Evolutionary conservation across 1,139 yeast species (phyloP), one percentile per base, ranked within the genome.

Genomic region (Kodamaea sp.): DNA sequence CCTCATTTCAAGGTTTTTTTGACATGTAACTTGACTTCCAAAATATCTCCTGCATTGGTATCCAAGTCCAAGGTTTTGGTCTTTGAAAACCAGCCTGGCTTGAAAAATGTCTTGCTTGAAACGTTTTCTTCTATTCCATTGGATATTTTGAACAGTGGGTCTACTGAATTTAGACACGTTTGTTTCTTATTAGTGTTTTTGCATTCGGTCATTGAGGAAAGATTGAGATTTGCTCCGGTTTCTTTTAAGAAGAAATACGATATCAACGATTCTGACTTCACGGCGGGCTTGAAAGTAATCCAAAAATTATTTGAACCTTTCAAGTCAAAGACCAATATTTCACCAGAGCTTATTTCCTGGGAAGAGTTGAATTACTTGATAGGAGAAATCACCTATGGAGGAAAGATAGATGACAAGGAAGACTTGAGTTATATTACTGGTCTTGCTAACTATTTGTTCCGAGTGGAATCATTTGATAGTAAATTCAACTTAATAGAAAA

Each of bases 181-280:
- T 69, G 63, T 40, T 76, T 83, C 48, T 53, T 83, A 18, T 51
- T 84, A 9, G 66, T 78, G 0, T 87, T 95, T 95, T 73, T 73
- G 43, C 95, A 87, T 54, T 70, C 84, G 1, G 48, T 82, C 1
- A 48, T 87, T 3, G 69, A 70, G 28, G 88, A 82, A 41, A 60
- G 87, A 35, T 57, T 75, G 28, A 67, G 83, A 28, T 83, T 70
- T 44, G 70, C 70, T 1, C 89, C 92, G 0, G 53, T 74, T 5
- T 86, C 94, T 1, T 84, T 86, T 59, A 50, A 63, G 2, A 73
- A 74, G 47, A 51, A 47, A 6, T 83, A 85, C 51, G 95, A 84
- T 41, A 75, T 88, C 48, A 84, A 78, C 50, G 88, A 85, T 41
- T 62, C 81, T n/a, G 96, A 89, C 53, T 74, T 83, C 41, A 63